Base-by-base conservation (phyloP, 164 flowering plant genomes). In the Chloranthus sessilifolius region DNA sequence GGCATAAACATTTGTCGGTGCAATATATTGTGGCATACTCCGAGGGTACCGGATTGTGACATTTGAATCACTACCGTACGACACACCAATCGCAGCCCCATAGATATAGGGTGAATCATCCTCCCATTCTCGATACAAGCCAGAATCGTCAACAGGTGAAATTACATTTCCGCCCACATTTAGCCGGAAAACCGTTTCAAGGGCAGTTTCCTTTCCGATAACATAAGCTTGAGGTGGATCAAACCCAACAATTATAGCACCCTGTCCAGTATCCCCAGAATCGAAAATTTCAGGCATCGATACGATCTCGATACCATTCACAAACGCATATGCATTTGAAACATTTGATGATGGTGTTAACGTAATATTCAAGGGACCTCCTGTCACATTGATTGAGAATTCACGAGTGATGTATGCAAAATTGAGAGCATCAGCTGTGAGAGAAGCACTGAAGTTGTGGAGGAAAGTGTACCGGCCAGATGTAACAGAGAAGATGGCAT, bases 401-500 rank as follows among this genome's bases (percentile, higher is more conserved):
- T 65, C 65, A 7, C 6, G 48, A 12, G 38, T 19, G n/a, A 55
- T 1, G 25, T 5, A 15, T 2, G 24, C 27, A 0, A 1, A 6
- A 23, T 28, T 12, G 1, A 26, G n/a, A 7, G 37, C 19, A 3
- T 30, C 17, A 1, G 28, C 39, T 1, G 58, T 12, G 3, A 27
- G 14, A 0, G 61, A 19, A 6, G 58, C 37, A 9, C 35, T 20
- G 46, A 47, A 53, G 27, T 40, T 67, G 1, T 8, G 23, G 10
- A 67, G 50, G 0, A 67, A 50, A 17, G 64, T 62, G 28, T 57
- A 55, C 0, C 3, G 31, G 2, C 36, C 52, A 11, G 59, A 15
- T 4, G 21, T 34, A 29, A 61, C 59, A 1, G 66, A 50, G 51
- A 56, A 66, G 11, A 29, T 29, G 36, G 80, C 76, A 41, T 58